Percentiles rank a stretch among this genome's conserved stretches.
Conservation (phyloP, 225 moss, liverwort and hornwort genomes). For the Rhytidiadelphus loreus region DNA sequence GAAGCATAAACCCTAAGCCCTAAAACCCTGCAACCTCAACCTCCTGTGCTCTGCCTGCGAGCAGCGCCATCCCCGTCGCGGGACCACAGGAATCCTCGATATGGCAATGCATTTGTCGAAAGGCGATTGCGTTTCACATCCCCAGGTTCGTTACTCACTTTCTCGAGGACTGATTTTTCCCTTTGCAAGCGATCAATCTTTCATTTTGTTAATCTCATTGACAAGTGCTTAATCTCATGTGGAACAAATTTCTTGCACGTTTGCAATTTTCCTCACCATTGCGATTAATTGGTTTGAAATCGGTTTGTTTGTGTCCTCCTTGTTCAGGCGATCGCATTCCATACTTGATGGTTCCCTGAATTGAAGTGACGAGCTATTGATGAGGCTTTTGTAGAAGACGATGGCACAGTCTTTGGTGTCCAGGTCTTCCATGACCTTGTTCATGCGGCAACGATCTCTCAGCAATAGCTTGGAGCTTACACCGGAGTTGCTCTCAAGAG, state of each 20-base stretch:
- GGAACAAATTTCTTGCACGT: neutral
- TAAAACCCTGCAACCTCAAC: neutral
- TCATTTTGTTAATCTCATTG: neutral
- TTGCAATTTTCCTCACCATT: neutral
- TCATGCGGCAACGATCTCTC: neutral
- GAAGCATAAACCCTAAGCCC: neutral
- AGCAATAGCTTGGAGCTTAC: neutral
- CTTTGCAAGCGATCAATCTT: neutral
- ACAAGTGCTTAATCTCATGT: neutral
- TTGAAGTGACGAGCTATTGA: neutral
- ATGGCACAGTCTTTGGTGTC: neutral
- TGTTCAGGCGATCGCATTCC: neutral
- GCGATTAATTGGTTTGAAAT: too few species aligned
- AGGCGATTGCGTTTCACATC: neutral
- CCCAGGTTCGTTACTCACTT: neutral
- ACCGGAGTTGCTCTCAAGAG: neutral
- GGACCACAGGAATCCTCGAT: neutral
- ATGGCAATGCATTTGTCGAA: neutral
- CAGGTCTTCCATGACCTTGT: neutral
- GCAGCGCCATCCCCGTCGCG: neutral
- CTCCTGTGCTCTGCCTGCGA: neutral
- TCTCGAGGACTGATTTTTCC: neutral
- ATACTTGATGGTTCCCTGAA: neutral
- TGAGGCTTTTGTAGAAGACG: neutral
- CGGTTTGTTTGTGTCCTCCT: neutral